phyloP scores from a whole-genome alignment of 2,329 filamentous ascomycete species.

The Verticillium isaacii region DNA sequence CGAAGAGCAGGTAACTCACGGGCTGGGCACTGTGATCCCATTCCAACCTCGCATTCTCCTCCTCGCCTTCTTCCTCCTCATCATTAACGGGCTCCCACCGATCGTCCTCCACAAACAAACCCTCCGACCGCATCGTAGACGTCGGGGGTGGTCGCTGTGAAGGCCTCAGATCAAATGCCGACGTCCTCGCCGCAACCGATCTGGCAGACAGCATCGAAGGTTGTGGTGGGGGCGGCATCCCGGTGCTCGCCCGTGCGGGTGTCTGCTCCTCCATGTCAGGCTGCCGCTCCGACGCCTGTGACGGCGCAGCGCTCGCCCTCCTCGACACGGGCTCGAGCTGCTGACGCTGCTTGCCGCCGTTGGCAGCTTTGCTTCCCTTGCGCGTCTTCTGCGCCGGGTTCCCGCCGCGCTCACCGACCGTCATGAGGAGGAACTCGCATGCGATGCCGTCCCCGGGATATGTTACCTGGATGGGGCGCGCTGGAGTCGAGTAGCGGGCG shows the following conservation, averaged over 20 bases:
- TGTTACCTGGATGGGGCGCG: slow-evolving; percentile 66
- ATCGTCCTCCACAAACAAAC: slow-evolving; percentile 66
- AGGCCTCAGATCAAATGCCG: slow-evolving; percentile 40
- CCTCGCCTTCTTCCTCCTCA: slow-evolving; percentile 50
- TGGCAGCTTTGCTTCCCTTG: slow-evolving; percentile 23
- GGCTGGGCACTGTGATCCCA: slow-evolving; percentile 68
- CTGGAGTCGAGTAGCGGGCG: slow-evolving; percentile 66
- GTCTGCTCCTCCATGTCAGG: slow-evolving; percentile 4
- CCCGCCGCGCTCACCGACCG: slow-evolving; percentile 60
- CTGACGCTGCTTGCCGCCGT: slow-evolving; percentile 35
- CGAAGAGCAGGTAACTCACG: slow-evolving; percentile 34
- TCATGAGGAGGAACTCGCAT: slow-evolving; percentile 80
- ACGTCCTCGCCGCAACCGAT: slow-evolving; percentile 10
- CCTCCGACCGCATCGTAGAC: slow-evolving; percentile 58
- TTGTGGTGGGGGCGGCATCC: slow-evolving; percentile 21
- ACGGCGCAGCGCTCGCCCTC: slow-evolving; percentile 34
- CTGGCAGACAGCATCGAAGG: slow-evolving; percentile 3
- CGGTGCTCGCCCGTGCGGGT: slow-evolving; percentile 11
- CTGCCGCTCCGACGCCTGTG: slow-evolving; percentile 21
- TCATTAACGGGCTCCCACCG: slow-evolving; percentile 67
- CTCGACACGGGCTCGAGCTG: slow-evolving; percentile 44
- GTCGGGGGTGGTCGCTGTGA: slow-evolving; percentile 48
- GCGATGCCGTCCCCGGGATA: slow-evolving; percentile 65
- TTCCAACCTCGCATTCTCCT: slow-evolving; percentile 62
- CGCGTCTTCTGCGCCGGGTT: slow-evolving; percentile 43